Base-by-base conservation (phyloP, 106 monocot genomes). In the Dactylorhiza incarnata region DNA sequence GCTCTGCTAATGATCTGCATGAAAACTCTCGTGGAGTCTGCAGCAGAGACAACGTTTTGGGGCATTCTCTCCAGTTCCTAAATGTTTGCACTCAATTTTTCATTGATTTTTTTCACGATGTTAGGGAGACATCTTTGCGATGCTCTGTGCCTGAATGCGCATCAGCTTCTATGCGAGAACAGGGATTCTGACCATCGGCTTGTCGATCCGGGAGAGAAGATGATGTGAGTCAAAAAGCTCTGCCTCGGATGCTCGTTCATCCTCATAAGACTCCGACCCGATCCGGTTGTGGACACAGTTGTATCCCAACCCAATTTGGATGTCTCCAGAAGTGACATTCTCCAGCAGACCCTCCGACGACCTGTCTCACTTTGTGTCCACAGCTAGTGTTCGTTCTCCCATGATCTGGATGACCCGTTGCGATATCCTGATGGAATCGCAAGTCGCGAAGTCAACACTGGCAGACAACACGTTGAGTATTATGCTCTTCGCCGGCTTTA, bases 281-380 rank as follows among this genome's bases (percentile, higher is more conserved):
- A 89, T 23, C n/a, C 89, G 84, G 58, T 89, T 89, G 25, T 84
- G 53, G 10, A 86, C 82, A 65, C 86, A 89, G 16, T 86, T 75
- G 29, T 89, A 80, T 2, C 80, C 80, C 0, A 80, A 66, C 8
- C 74, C 74, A 8, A 74, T 74, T 10, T 67, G 67, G 0, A 79
- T 73, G 19, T 72, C 79, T 10, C 73, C 62, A 13, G 73, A 11
- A 0, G 61, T 73, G 5, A 86, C 78, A 76, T 84, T 87, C 78
- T 84, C 81, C 4, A 87, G 74, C 16, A 74, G 37, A 2, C 55
- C 55, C 17, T 74, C 55, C 3, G 55, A 37, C 0, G 44, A 51
- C 43, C 5, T 29, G 16, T 56, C 56, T 0, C 17, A 29, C 54
- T 74, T 56, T 0, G 74, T 53, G 24, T 56, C 74, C 12, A 29